Evolutionary conservation across 352 stramenopile genomes (phyloP), one percentile per base, ranked within the genome.

Genomic region (Blastocystis sp.): DNA sequence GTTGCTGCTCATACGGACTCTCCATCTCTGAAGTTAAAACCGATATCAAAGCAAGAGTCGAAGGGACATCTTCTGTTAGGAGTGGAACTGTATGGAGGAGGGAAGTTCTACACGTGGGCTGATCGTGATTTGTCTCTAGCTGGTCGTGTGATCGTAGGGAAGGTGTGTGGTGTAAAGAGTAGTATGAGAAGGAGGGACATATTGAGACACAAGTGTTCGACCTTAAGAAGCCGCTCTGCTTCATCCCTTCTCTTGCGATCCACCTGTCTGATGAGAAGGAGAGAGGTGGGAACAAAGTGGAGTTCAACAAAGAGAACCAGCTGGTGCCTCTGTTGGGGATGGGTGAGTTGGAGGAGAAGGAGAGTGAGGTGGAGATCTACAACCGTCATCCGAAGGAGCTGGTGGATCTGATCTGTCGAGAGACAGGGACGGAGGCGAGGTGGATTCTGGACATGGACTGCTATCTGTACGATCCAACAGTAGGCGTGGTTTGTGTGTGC

Each of bases 21-120:
- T 55, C 96, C 96, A 56, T 97, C 96, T 91, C 92, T 98, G 55
- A 97, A 97, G 92, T 92, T 98, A 82, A 98, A 98, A 91, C 96
- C 96, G 13, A 92, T 95, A 82, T 97, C 93, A 69, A 97, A 96
- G 91, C 92, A 95, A 41, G 93, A 95, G 78, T 94, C 93, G 69
- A 91, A 94, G 78, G 93, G 94, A 78, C 97, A 91, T 91, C 95
- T 91, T 91, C 94, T 95, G 90, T 62, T 96, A 24, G 92, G 82
- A 43, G 94, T 94, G 6, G 93, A 95, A 76, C 93, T 92, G 54
- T 96, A 97, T 92, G 94, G 94, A 59, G 96, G 97, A 66, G 96
- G 95, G n/a, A 93, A 98, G 65, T 98, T 96, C 94, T 95, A 98
- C 93, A 98, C 96, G 39, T 99, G 96, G 96, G 98, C 98, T 90